phyloP scores from a whole-genome alignment of 1,284 basidiomycete species.

The Naganishia sp. region DNA sequence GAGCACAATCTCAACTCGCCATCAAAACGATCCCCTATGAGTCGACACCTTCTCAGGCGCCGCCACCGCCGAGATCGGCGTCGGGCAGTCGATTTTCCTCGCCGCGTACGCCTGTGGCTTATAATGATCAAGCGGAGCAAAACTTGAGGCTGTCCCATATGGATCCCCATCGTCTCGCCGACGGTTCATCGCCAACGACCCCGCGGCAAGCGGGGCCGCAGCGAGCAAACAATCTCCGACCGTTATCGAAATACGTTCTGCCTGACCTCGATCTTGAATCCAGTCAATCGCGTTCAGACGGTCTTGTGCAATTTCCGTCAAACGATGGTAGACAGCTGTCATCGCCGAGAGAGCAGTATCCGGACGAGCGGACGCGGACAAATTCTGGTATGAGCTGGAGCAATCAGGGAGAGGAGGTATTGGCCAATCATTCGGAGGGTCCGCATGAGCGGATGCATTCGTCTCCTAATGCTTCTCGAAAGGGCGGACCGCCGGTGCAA shows the following conservation, averaged over 20 bases:
- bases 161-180: neutral
- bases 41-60: conserved; percentile 14
- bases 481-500: too few species aligned
- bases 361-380: neutral
- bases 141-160: neutral
- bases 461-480: neutral
- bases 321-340: neutral
- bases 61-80: conserved; percentile 8
- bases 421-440: too few species aligned
- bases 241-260: conserved; percentile 20
- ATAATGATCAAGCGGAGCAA: neutral
- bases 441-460: neutral
- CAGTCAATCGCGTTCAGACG: neutral
- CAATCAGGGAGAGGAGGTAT: neutral
- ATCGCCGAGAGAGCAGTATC: neutral
- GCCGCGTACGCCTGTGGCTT: neutral
- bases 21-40: conserved; percentile 25
- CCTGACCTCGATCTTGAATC: conserved; percentile 11
- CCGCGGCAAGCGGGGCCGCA: neutral
- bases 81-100: conserved; percentile 6
- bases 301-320: neutral
- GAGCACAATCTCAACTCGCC: neutral
- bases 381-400: conserved; percentile 5
- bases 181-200: neutral
- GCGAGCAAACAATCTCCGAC: neutral